Evolutionary conservation across 2,329 filamentous ascomycete genomes (phyloP), one percentile per base, ranked within the genome.

Genomic region (Xylariomycetidae sp.): DNA sequence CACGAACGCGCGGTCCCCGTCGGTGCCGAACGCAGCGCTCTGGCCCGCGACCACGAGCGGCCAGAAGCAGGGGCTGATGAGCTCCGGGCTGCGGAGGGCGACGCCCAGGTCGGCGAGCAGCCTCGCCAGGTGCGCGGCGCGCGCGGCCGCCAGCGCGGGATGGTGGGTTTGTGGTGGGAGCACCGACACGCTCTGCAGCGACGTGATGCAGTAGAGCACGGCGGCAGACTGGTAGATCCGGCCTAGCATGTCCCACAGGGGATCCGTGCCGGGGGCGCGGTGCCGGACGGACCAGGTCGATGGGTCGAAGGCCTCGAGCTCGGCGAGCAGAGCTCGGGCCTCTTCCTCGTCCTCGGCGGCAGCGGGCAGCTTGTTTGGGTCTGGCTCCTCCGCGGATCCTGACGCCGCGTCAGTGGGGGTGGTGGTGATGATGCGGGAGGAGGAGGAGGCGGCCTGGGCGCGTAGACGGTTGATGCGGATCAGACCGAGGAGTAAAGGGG

Each of bases 11-110:
- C 50, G 50, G 37, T 56, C 49, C 1, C 30, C 43, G 8, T 35
- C 23, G 10, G 34, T 37, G 3, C 48, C 51, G 25, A 41, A 27
- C 9, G 37, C 44, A 3, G 58, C 53, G 20, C 49, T 38, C 15
- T 49, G 43, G 3, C 58, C 59, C 5, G 57, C 51, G 6, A 63
- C 51, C 0, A 59, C 39, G 7, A 61, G 44, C 6, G 54, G 50
- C 58, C 59, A 62, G 25, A 58, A 36, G 22, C 57, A 33, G 19
- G 45, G 51, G 31, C 40, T 41, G 19, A 43, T 47, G n/a, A 53
- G 34, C 19, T 30, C 38, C 11, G 13, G 22, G 15, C 40, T 34
- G 13, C 10, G n/a, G 17, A 51, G 30, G 2, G 44, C 49, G 7
- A 45, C 18, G 5, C 40, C 40, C 7, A 59, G 48, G 16, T 53